Percentiles rank a stretch among this genome's conserved stretches.
These are phyloP conservation scores for Dendrothele bispora DNA, from an alignment of 768 basidiomycete species.

Conservation along the genomic window DNA sequence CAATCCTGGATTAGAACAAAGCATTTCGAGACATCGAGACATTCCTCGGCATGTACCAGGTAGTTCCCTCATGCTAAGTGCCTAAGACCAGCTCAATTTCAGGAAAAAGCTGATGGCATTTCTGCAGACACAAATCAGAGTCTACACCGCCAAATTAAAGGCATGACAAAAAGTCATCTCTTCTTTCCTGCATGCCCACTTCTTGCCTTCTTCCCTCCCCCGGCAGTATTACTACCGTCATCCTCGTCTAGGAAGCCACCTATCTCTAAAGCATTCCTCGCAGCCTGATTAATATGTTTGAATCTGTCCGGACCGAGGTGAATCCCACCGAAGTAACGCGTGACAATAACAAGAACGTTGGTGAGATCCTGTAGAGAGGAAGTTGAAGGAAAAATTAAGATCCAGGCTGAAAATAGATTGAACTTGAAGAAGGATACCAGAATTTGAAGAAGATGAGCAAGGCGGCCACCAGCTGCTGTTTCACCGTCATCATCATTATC, in stretches of 20 bases:
- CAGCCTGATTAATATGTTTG: constrained; percentile 95
- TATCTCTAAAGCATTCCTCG: constrained; percentile 83
- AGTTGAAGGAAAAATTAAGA: background rate
- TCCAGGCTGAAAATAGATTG: background rate
- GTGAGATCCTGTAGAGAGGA: constrained; percentile 62
- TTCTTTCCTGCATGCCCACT: too few species aligned
- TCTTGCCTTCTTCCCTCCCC: too few species aligned
- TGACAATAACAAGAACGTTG: constrained; percentile 88
- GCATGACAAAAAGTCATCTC: too few species aligned
- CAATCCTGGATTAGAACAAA: too few species aligned
- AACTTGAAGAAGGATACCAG: constrained; percentile 46
- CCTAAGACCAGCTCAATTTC: too few species aligned
- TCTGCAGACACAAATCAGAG: too few species aligned
- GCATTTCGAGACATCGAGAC: too few species aligned
- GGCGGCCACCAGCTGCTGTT: constrained; percentile 84
- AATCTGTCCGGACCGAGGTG: constrained; percentile 88
- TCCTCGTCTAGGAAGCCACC: constrained; percentile 79
- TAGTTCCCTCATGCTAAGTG: too few species aligned
- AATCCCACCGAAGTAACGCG: constrained; percentile 91
- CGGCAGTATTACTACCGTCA: too few species aligned
- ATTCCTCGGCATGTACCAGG: too few species aligned
- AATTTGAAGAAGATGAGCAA: constrained; percentile 90
- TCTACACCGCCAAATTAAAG: too few species aligned
- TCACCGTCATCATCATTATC: constrained; percentile 97
- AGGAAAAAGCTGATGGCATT: too few species aligned